A percentile compares a stretch with the other conserved stretches of the same genome.
Evolutionary conservation across 202 grass and related monocot species (phyloP).

Genomic region (Hordeum pubiflorum): DNA sequence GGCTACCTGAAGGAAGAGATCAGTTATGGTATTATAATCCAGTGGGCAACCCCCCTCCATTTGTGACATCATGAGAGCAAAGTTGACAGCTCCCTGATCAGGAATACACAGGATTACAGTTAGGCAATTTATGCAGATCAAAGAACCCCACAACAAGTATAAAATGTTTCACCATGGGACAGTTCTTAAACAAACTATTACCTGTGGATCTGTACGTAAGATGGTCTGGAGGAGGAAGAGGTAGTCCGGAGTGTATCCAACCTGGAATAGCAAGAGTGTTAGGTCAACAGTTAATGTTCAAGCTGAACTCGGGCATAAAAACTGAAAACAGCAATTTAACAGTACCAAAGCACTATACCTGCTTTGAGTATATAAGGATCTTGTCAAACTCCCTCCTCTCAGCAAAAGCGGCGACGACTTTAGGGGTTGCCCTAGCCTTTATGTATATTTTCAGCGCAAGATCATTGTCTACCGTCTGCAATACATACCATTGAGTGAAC

Average conservation of each 20-base stretch:
- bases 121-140: constrained; percentile 31
- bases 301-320: constrained; percentile 28
- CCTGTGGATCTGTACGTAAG: constrained; percentile 85
- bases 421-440: constrained; percentile 87
- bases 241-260: constrained; percentile 92
- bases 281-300: constrained; percentile 14
- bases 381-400: constrained; percentile 96
- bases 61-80: constrained; percentile 89
- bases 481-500: not conserved
- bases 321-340: constrained; percentile 1
- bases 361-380: constrained; percentile 92
- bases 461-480: constrained; percentile 93
- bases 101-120: not conserved
- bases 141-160: not conserved
- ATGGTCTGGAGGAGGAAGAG: constrained; percentile 92
- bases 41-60: constrained; percentile 88
- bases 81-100: constrained; percentile 65
- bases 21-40: constrained; percentile 88
- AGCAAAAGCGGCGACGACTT: constrained; percentile 95
- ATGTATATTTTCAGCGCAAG: constrained; percentile 94
- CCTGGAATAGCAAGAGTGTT: constrained; percentile 43
- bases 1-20: constrained; percentile 87
- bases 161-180: not conserved
- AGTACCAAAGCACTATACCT: constrained; percentile 48
- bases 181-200: constrained; percentile 23